Evolutionary conservation across 345 rosid species (phyloP), one percentile per base, ranked within the genome.

Genomic region (Corymbia maculata): DNA sequence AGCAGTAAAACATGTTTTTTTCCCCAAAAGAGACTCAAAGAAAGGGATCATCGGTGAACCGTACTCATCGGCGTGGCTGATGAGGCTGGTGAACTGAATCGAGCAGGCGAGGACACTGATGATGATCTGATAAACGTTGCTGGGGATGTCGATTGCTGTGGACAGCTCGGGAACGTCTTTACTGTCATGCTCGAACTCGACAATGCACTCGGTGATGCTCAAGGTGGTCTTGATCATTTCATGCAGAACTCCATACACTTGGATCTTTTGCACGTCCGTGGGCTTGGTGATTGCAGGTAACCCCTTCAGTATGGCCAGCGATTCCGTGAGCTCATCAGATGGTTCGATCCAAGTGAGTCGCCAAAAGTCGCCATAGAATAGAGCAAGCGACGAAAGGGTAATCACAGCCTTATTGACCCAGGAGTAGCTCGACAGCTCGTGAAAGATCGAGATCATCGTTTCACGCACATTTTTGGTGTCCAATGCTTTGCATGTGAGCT

Each of bases 401-500:
- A 59, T 59, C 66, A 59, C 66, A 26, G 66, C 66, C 66, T 59
- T 59, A 1, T 59, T 59, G 66, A 59, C 66, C 66, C 66, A 59
- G n/a, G 66, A 59, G 66, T 4, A 59, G 66, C 66, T 59, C 30
- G 89, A 55, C 14, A 88, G 70, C 42, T 85, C 80, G 14, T 88
- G 79, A 52, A 88, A 84, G 15, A 88, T 70, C 16, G 51, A 17
- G 57, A 84, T n/a, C 26, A 85, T 68, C 8, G 85, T 57, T 44
- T 49, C 89, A 1, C 57, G 61, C 30, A 85, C 64, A 85, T 88
- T 85, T 51, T 61, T 59, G 19, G 84, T 51, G 79, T 85, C 89
- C 13, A 85, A 68, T n/a, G 87, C 89, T 51, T 59, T 88, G 89
- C 86, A 88, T 47, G 89, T 85, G 11, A 88, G 42, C 89, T 88